Evolutionary conservation across 2,329 filamentous ascomycete genomes (phyloP).

Genomic region (Aspergillus novoparasiticus): DNA sequence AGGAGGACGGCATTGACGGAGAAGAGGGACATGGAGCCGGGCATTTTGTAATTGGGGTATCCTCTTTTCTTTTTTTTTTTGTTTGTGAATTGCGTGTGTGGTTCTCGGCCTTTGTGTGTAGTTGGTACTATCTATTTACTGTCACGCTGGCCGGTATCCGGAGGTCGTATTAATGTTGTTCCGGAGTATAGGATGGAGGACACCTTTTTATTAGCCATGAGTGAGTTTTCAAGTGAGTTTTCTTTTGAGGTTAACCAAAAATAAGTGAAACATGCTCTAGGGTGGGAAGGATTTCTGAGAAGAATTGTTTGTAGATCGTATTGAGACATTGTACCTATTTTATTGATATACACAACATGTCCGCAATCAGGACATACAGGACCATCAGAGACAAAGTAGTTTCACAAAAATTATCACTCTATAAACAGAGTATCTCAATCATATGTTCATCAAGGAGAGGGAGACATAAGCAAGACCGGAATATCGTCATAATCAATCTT

Average conservation of each 20-base stretch:
- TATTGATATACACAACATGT: constrained; percentile 5
- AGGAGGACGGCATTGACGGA: constrained; percentile 77
- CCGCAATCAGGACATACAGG: constrained; percentile 1
- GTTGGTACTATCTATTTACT: constrained; percentile 20
- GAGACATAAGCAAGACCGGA: constrained; percentile 15
- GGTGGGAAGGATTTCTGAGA: background rate
- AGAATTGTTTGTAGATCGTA: background rate
- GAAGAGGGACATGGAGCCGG: constrained; percentile 74
- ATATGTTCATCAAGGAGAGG: constrained; percentile 24
- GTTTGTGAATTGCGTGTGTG: background rate
- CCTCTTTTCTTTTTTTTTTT: constrained; percentile 8
- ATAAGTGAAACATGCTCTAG: background rate
- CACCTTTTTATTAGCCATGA: background rate
- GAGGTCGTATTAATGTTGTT: constrained; percentile 27
- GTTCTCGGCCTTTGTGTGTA: background rate
- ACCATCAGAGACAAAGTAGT: constrained; percentile 12
- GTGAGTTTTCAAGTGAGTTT: background rate
- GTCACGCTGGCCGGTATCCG: constrained; percentile 28
- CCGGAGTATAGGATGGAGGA: constrained; percentile 20
- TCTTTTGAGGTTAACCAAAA: background rate
- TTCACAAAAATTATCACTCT: constrained; percentile 19
- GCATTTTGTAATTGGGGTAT: constrained; percentile 56
- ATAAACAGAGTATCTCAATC: constrained; percentile 17
- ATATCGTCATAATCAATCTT: constrained; percentile 12
- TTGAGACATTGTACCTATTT: background rate